Percentiles rank a stretch among this genome's conserved stretches.
These are phyloP conservation scores for Penicillium daleae DNA, from an alignment of 495 filamentous ascomycete genomes.

Conservation along the genomic window DNA sequence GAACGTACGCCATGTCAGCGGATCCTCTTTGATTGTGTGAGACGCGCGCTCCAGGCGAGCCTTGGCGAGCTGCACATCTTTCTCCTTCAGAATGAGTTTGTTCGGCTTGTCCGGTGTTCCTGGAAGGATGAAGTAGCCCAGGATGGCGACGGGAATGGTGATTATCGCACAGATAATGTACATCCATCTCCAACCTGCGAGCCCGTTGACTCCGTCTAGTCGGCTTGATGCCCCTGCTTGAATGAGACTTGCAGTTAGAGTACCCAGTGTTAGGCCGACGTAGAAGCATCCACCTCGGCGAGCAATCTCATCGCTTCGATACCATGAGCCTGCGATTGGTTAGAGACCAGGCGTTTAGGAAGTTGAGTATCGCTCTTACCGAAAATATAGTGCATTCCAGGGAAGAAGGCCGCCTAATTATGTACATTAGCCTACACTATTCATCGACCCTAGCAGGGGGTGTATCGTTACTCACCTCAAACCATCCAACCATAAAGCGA, in stretches of 20 bases:
- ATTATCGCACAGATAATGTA: slow-evolving; percentile 56
- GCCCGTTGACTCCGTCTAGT: slow-evolving; percentile 50
- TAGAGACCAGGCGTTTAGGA: slow-evolving; percentile 24
- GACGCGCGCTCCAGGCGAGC: slow-evolving; percentile 35
- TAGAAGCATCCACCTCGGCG: slow-evolving; percentile 55
- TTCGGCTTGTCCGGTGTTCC: slow-evolving; percentile 51
- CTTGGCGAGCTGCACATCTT: slow-evolving; percentile 42
- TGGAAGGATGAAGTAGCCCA: slow-evolving; percentile 46
- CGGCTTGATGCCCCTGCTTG: slow-evolving; percentile 48
- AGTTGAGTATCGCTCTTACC: slow-evolving; percentile 47
- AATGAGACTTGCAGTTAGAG: slow-evolving; percentile 54
- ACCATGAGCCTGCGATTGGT: slow-evolving; percentile 40
- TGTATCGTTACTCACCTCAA: slow-evolving; percentile 58
- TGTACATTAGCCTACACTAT: slow-evolving; percentile 8
- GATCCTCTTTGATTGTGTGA: slow-evolving; percentile 27
- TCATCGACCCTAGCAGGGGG: neutral
- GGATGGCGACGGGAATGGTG: slow-evolving; percentile 52
- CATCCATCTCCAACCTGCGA: slow-evolving; percentile 59
- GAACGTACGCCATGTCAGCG: slow-evolving; percentile 34
- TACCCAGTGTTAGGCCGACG: slow-evolving; percentile 51
- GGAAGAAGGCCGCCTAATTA: slow-evolving; percentile 44
- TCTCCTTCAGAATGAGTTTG: slow-evolving; percentile 38
- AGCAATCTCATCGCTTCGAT: slow-evolving; percentile 44
- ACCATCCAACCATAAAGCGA: slow-evolving; percentile 85
- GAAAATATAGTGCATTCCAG: slow-evolving; percentile 51